These are phyloP conservation scores for Acacia acuminata DNA, from an alignment of 306 rosid genomes.

Conservation along the genomic window DNA sequence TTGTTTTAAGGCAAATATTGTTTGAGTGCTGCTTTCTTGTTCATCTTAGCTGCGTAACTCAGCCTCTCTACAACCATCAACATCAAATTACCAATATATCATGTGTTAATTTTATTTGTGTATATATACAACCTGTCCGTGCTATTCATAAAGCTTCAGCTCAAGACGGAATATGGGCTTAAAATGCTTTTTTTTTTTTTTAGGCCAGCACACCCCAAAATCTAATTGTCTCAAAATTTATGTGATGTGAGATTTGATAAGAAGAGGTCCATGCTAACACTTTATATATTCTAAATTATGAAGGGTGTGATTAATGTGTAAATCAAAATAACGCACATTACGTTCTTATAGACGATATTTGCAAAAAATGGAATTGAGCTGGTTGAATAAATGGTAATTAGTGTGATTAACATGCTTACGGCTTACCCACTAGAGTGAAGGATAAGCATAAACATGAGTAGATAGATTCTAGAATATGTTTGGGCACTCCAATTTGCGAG, in stretches of 20 bases:
- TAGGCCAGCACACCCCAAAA: background rate
- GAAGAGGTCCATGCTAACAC: too few relatives aligned
- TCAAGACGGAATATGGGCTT: background rate
- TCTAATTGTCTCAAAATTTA: too few relatives aligned
- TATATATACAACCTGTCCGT: too few relatives aligned
- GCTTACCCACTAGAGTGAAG: background rate
- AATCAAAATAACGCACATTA: too few relatives aligned
- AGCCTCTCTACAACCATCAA: background rate
- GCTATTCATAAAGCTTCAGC: background rate
- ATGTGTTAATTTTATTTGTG: too few relatives aligned
- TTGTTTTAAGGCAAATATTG: background rate
- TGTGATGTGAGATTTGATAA: background rate
- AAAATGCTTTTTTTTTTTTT: background rate
- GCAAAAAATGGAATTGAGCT: too few relatives aligned
- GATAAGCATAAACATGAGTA: background rate
- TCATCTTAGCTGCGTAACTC: background rate
- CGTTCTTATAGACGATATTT: too few relatives aligned
- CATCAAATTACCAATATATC: background rate
- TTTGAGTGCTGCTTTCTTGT: background rate
- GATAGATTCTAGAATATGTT: background rate
- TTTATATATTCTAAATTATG: too few relatives aligned
- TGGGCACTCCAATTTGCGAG: background rate
- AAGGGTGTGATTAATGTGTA: too few relatives aligned
- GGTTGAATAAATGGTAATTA: too few relatives aligned
- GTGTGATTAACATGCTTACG: background rate